Base-by-base conservation (phyloP, 2,329 filamentous ascomycete species). In the Pseudogymnoascus pannorum region DNA sequence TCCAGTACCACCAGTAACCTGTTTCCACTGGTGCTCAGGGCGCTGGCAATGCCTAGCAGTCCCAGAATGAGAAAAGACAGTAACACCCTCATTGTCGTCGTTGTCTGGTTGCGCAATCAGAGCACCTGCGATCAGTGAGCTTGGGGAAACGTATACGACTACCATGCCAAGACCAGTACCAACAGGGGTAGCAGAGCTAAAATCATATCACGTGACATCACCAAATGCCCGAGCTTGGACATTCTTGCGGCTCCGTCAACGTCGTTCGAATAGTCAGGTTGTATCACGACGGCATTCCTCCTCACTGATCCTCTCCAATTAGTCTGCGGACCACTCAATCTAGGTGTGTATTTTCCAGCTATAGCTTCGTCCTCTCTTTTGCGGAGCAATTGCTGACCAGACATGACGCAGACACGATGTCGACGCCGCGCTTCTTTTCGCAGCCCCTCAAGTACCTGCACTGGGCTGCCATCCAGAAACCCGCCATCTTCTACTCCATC, bases 401-500 rank as follows among this genome's bases (percentile, higher is more conserved):
- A n/a, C 12, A 18, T 8, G 7, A 26, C 59, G 16, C 64, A 72
- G 72, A 66, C 73, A 78, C 66, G 66, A 92, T 92, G 87, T 81
- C 84, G 65, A 80, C 82, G 61, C 88, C 91, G 69, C 81, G 81
- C 71, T 97, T 99, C 88, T 97, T 88, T 86, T 82, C 85, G 67
- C 82, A 84, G 63, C 94, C 94, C 66, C 72, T 95, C 74, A 86
- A 86, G 70, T 97, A 96, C 85, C 77, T 89, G 71, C 87, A 87
- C 76, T 97, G 92, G 91, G 87, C 92, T 60, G 83, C 89, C 58
- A 87, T 91, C 77, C 88, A 94, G 76, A 89, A 89, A 75, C 94
- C 94, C 59, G 92, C 92, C 63, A 88, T 92, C 78, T 96, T 97
- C 82, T 97, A 86, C 83, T 91, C 90, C 69, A 78, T 91, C 71